Evolutionary conservation across 495 filamentous ascomycete species (phyloP), one percentile per base, ranked within the genome.

Genomic region (Talaromyces borbonicus): DNA sequence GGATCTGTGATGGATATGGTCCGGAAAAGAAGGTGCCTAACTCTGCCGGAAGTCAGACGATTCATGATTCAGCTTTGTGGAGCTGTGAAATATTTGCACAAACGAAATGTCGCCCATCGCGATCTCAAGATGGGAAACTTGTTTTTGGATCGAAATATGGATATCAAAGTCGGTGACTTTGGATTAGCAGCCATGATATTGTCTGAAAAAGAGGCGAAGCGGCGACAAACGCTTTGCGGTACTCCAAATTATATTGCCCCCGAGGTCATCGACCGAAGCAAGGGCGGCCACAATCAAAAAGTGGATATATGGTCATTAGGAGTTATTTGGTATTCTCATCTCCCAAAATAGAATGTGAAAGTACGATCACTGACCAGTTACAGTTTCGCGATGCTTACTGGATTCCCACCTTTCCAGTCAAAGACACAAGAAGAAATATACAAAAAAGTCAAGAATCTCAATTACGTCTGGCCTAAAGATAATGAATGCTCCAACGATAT

Each of bases 1-100:
- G 93, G 94, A 0, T 96, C 89, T n/a, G 74, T 99, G 26, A 95
- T 95, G 83, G 93, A 97, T 58, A 94, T 97, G 85, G 80, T 99
- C 36, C 87, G 88, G 58, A 83, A 84, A 54, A 72, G 93, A 52
- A 87, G 83, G 54, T 87, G 79, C 20, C 67, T 97, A 18, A 94
- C 85, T 12, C 80, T 95, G 55, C 85, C 90, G 0, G 93, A 99
- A 61, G 85, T 94, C 9, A 75, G 93, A 47, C 86, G 87, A 43
- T 90, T 90, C 59, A 82, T 90, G 50, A 80, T 99, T 31, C 93
- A 99, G 65, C 85, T 95, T 25, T 82, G 89, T 46, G 90, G 93
- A 19, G 93, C 90, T 15, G 84, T 99, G 56, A 97, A 97, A 59
- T 99, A 97, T 56, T 82, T 99, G 61, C 93, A 99, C 63, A 78